Percentiles rank a stretch among this genome's conserved stretches.
These are phyloP conservation scores for Solanum bulbocastanum DNA, from an alignment of 257 asterid species.

Conservation along the genomic window DNA sequence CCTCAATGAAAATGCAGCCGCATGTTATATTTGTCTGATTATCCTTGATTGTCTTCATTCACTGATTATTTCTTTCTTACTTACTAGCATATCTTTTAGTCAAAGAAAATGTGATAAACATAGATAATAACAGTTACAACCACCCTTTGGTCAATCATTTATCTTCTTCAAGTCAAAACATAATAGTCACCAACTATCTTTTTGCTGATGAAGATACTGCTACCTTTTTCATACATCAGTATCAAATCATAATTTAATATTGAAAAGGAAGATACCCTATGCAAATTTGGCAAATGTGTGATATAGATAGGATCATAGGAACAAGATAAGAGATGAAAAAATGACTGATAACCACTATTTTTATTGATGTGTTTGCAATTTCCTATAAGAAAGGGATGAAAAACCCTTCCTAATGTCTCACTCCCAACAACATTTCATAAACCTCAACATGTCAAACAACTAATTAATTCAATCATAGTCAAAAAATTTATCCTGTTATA, in stretches of 20 bases:
- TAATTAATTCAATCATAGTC: too few species aligned
- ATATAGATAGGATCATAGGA: not conserved
- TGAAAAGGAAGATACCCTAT: not conserved
- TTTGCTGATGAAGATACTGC: not conserved
- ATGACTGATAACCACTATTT: not conserved
- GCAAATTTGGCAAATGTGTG: not conserved
- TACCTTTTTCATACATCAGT: not conserved
- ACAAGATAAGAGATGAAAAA: not conserved
- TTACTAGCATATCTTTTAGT: not conserved
- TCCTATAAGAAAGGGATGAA: not conserved
- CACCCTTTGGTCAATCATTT: not conserved
- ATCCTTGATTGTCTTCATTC: not conserved
- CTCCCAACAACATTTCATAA: not conserved
- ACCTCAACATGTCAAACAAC: too few species aligned
- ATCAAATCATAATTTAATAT: not conserved
- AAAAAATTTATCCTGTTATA: too few species aligned
- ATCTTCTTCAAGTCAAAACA: not conserved
- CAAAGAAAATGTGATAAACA: not conserved
- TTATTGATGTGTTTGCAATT: not conserved
- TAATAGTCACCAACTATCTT: not conserved
- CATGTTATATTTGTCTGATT: not conserved
- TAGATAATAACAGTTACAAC: not conserved
- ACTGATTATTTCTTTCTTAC: not conserved
- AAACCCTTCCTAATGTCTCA: not conserved
- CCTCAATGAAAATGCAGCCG: not conserved